Conservation (phyloP, 2,329 filamentous ascomycete genomes). For the Dactylellina haptotyla region DNA sequence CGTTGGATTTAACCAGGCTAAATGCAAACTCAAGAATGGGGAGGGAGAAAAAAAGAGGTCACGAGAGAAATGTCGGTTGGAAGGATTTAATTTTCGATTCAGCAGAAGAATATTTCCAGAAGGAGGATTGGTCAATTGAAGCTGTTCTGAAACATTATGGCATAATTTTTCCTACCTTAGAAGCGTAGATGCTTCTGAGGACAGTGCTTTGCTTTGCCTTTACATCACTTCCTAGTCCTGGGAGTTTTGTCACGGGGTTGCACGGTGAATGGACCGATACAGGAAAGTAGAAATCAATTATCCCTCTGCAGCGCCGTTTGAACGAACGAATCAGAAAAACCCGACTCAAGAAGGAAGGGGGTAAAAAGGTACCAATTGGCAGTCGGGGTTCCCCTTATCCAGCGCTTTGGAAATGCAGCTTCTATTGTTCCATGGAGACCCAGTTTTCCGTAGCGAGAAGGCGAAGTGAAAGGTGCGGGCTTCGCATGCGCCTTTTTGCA, state of each 20-base stretch:
- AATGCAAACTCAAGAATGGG: no score
- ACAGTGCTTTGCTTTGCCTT: background rate
- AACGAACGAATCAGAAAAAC: background rate
- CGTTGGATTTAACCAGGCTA: no score
- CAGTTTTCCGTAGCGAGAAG: background rate
- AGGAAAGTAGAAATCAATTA: background rate
- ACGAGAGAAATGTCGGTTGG: slow-evolving; percentile 16
- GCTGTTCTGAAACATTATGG: background rate
- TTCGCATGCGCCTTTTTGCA: background rate
- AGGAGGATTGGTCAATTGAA: slow-evolving; percentile 8
- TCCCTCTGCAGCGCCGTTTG: slow-evolving; percentile 5
- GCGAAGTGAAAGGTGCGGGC: background rate
- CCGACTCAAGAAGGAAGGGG: background rate
- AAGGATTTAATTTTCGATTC: slow-evolving; percentile 4
- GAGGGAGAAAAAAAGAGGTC: slow-evolving; percentile 12
- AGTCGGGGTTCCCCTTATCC: slow-evolving; percentile 15
- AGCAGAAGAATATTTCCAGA: background rate
- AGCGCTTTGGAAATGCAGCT: slow-evolving; percentile 10
- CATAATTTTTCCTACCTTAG: no score
- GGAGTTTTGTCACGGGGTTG: no score
- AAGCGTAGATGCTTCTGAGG: background rate
- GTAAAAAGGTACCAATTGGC: no score
- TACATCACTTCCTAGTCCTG: no score
- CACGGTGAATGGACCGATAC: background rate
- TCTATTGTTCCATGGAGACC: slow-evolving; percentile 1